Evolutionary conservation across 768 basidiomycete species (phyloP).

Genomic region (Phaeolepiota aurea): DNA sequence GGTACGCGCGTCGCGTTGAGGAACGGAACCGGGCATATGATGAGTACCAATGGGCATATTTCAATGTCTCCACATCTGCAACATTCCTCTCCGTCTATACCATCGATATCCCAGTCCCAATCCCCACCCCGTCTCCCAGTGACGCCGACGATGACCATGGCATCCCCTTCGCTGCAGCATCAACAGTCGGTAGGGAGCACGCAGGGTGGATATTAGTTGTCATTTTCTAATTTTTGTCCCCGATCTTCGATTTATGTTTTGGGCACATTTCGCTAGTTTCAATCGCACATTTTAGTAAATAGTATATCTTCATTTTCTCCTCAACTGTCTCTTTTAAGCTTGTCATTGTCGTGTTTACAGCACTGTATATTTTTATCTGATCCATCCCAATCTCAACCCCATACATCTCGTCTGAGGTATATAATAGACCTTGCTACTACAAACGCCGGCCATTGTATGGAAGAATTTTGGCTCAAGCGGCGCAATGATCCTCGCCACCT

Average conservation of each 20-base stretch:
- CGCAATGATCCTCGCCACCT: too few species aligned
- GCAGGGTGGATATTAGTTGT: constrained; percentile 44
- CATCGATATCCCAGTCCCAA: constrained; percentile 34
- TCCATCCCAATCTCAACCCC: too few species aligned
- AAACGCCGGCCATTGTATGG: too few species aligned
- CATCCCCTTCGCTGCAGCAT: constrained; percentile 48
- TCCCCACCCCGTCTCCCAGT: constrained; percentile 42
- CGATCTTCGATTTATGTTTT: background rate
- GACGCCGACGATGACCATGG: constrained; percentile 43
- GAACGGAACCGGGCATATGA: constrained; percentile 15
- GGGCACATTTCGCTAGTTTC: background rate
- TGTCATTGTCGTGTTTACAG: background rate
- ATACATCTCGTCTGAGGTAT: too few species aligned
- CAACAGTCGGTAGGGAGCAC: constrained; percentile 43
- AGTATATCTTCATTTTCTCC: background rate
- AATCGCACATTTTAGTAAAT: background rate
- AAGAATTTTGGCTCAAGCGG: too few species aligned
- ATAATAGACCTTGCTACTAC: too few species aligned
- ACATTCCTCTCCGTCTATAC: constrained; percentile 38
- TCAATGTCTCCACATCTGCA: constrained; percentile 44
- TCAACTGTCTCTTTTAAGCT: background rate
- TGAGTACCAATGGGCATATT: constrained; percentile 29
- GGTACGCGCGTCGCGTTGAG: constrained; percentile 40
- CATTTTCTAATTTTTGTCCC: constrained; percentile 5
- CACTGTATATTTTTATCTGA: background rate